Percentiles rank a stretch among this genome's conserved stretches.
Evolutionary conservation across 2,329 filamentous ascomycete genomes (phyloP).

Genomic region (Endoconidiophora laricicola): DNA sequence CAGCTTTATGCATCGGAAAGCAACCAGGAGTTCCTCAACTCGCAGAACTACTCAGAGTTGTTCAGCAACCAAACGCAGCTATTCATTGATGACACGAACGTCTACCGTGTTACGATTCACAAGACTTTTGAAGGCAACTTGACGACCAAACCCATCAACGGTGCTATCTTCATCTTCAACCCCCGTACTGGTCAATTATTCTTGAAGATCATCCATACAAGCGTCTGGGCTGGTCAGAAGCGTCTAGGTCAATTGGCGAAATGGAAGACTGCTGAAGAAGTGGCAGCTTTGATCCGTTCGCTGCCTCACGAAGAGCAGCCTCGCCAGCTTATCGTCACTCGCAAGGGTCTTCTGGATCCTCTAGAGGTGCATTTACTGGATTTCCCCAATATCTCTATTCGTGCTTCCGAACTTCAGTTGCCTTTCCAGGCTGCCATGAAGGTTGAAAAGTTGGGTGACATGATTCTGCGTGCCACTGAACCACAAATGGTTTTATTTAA

Average conservation of each 20-base stretch:
- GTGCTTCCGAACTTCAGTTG: constrained; percentile 87
- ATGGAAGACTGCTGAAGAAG: constrained; percentile 99
- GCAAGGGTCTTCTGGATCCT: constrained; percentile 91
- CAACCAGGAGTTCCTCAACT: constrained; percentile 98
- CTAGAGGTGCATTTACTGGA: constrained; percentile 94
- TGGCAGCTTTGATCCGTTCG: constrained; percentile 88
- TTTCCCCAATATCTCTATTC: constrained; percentile 97
- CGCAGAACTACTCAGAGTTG: constrained; percentile 95
- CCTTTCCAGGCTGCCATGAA: constrained; percentile 99
- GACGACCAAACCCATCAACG: constrained; percentile 98
- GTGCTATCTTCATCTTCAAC: constrained; percentile 99
- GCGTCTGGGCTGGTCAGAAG: constrained; percentile 97
- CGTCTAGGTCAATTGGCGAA: constrained; percentile 96
- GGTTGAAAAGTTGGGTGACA: constrained; percentile 96
- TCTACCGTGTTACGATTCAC: constrained; percentile 98
- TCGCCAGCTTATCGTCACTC: constrained; percentile 94
- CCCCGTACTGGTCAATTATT: constrained; percentile 95
- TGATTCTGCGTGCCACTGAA: constrained; percentile 94
- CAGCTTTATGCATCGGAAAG: constrained; percentile 96
- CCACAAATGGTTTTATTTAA: constrained; percentile 99
- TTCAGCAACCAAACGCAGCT: constrained; percentile 99
- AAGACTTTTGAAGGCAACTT: constrained; percentile 99
- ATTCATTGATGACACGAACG: constrained; percentile 98
- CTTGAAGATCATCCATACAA: constrained; percentile 98
- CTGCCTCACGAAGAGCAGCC: constrained; percentile 95